Base-by-base conservation (phyloP, 2,329 filamentous ascomycete genomes). In the Alternaria postmessia region DNA sequence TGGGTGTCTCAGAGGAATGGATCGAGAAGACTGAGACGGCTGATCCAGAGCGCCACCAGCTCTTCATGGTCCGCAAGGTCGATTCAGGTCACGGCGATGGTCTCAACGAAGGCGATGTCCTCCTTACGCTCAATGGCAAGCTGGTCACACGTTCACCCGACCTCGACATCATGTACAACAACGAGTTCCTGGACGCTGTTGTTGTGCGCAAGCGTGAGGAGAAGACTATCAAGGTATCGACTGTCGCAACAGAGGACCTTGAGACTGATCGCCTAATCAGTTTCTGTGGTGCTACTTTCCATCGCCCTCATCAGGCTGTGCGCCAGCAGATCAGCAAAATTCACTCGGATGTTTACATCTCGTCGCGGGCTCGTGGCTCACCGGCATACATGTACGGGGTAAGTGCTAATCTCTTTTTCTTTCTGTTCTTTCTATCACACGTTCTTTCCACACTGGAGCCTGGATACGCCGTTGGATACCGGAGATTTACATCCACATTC, bases 11-110 rank as follows among this genome's bases (percentile, higher is more conserved):
- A 0, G 94, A 98, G 71, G 90, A 96, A 63, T 98, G 94, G 95
- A 97, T 99, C 71, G 86, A 92, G 69, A 91, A 93, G 78, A 94
- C 97, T 2, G 90, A 95, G 54, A 84, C 89, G 66, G 92, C 93
- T 63, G 97, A 99, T 78, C 91, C 92, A 39, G 90, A 95, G 51
- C 91, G 93, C 59, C 95, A 99, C 75, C 95, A 99, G 80, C 87
- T 99, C 38, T 99, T 99, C 83, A 97, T 99, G 91, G 93, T 99
- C 30, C 91, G 93, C 71, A 99, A 99, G 81, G 90, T 96, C 62
- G 84, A 90, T 69, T 89, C 88, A 46, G 87, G 87, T 22, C 86
- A 77, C 70, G 79, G 80, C n/a, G 84, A 85, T 49, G 87, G 89
- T 16, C 85, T 99, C 16, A 84, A 92, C 30, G 96, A 99, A 81